Evolutionary conservation across 768 basidiomycete genomes (phyloP), one percentile per base, ranked within the genome.

Genomic region (Amanita polypyramis): DNA sequence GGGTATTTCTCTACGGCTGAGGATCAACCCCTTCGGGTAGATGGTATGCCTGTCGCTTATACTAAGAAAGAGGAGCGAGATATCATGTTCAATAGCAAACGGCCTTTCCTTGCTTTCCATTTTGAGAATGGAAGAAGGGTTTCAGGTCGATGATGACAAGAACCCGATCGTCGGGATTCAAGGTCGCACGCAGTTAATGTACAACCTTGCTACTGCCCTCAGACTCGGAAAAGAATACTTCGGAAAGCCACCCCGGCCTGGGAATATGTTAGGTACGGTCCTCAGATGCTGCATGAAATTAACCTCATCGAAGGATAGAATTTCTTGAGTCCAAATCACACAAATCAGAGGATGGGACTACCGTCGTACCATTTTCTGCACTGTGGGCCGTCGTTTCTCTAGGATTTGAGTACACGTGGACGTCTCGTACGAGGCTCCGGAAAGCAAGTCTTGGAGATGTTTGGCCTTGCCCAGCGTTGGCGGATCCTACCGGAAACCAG

Each of bases 111-210:
- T 68, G 30, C 67, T 96, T 36, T 85, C 84, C 0, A 60, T 72
- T 2, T 73, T 79, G 40, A 70, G 68, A 38, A 72, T 85, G 20
- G 74, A 80, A 4, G 54, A 67, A 32, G 84, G 79, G 2, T 81
- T 98, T 74, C 95, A 97, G 64, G 92, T 92, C 21, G 72, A 63
- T 43, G 67, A 75, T 1, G 52, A 70, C 15, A 42, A 23, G 0
- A 98, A 98, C 60, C 85, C 88, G 0, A 87, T 98, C 80, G 80
- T 88, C 14, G 95, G 93, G 5, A 73, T 97, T 15, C 82, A 91
- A 52, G 95, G 95, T 1, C 82, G 95, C 29, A 72, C 91, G 0
- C 71, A 77, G 0, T 75, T 98, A 3, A 74, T 98, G 14, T 69
- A 73, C 55, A 82, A 79, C 52, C 79, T 97, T 36, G 76, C 77